A percentile compares a stretch with the other conserved stretches of the same genome.
These are phyloP conservation scores for Colletotrichum gigasporum DNA, from an alignment of 2,329 filamentous ascomycete genomes.

Conservation along the genomic window DNA sequence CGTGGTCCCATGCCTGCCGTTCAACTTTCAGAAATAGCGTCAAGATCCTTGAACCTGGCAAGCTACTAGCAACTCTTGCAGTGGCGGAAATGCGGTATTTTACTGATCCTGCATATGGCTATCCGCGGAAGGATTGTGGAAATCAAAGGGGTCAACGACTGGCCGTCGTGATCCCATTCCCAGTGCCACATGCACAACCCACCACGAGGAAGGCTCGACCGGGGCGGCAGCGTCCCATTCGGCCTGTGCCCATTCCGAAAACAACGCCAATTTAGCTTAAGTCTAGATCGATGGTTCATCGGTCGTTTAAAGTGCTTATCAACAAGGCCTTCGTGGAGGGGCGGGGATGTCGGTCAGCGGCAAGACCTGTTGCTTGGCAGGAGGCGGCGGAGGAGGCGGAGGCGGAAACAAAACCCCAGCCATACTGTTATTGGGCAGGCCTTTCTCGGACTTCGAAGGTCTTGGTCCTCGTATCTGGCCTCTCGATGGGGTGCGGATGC, in stretches of 20 bases:
- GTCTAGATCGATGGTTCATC: constrained; percentile 6
- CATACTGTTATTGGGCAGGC: neutral
- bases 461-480: neutral
- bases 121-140: neutral
- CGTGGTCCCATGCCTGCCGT: neutral
- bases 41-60: neutral
- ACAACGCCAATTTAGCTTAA: neutral
- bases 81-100: neutral
- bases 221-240: neutral
- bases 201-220: neutral
- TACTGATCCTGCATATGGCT: neutral
- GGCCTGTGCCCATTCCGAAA: neutral
- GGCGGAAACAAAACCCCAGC: neutral
- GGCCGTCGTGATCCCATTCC: no score
- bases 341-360: neutral
- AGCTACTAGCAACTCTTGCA: neutral
- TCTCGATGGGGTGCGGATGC: neutral
- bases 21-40: neutral
- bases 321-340: neutral
- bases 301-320: neutral
- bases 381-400: neutral
- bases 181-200: no score
- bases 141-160: no score
- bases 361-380: neutral
- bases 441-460: neutral